A percentile compares a stretch with the other conserved stretches of the same genome.
Conservation (phyloP, 2,329 filamentous ascomycete genomes). For the Aspergillus floridensis region DNA sequence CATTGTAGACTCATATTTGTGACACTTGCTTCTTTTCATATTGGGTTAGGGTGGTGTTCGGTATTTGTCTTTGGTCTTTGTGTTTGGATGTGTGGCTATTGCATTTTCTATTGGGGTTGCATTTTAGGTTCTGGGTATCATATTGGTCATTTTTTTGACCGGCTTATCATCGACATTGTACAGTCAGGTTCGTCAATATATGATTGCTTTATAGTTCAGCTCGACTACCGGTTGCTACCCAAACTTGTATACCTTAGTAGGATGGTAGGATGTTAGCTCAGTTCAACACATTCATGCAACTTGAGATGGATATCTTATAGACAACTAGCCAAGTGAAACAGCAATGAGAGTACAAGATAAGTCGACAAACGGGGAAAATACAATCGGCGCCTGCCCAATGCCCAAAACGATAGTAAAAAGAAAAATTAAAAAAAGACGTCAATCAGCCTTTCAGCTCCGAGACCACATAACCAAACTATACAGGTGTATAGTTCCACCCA, state of each 20-base stretch:
- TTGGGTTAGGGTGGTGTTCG: neutral
- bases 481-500: no score
- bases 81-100: neutral
- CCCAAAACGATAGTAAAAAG: constrained; percentile 10
- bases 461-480: neutral
- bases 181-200: neutral
- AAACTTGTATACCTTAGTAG: no score
- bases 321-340: constrained; percentile 1
- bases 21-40: neutral
- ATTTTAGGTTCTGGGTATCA: neutral
- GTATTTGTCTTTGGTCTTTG: neutral
- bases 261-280: neutral
- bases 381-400: constrained; percentile 19
- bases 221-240: no score
- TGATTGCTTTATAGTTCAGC: neutral
- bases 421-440: neutral
- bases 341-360: neutral
- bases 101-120: neutral
- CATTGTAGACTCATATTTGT: neutral
- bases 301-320: neutral
- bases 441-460: neutral
- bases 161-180: neutral
- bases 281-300: neutral
- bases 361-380: constrained; percentile 9
- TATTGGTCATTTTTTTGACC: neutral